Percentiles rank a stretch among this genome's conserved stretches.
These are phyloP conservation scores for Thermomyces lanuginosus DNA, from an alignment of 2,329 filamentous ascomycete genomes.

Conservation along the genomic window DNA sequence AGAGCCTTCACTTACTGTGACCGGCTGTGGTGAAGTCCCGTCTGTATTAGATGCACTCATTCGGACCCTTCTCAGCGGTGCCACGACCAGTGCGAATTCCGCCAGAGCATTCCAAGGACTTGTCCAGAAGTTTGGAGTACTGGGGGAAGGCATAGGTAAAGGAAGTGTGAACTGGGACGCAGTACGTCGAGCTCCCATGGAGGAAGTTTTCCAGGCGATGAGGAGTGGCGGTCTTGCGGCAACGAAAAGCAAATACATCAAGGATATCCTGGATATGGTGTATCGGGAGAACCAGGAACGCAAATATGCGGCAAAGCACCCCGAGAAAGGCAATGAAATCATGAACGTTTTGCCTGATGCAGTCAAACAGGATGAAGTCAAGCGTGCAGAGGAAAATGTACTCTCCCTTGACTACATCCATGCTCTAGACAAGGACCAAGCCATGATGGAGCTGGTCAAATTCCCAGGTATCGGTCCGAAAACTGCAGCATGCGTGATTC, in stretches of 20 bases:
- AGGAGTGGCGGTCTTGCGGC: slow-evolving; percentile 52
- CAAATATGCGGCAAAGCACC: slow-evolving; percentile 28
- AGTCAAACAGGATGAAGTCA: slow-evolving; percentile 42
- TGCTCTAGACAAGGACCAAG: slow-evolving; percentile 37
- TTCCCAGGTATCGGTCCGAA: slow-evolving; percentile 51
- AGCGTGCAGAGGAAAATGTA: slow-evolving; percentile 39
- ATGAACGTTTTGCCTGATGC: too few relatives aligned
- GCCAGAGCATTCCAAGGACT: slow-evolving; percentile 51
- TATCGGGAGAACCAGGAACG: slow-evolving; percentile 50
- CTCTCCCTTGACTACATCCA: slow-evolving; percentile 51
- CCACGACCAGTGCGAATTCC: slow-evolving; percentile 45
- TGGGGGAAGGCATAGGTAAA: slow-evolving; percentile 47
- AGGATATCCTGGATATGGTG: slow-evolving; percentile 55
- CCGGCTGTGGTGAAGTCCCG: slow-evolving; percentile 53
- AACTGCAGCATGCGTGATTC: slow-evolving; percentile 46
- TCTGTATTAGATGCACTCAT: slow-evolving; percentile 49
- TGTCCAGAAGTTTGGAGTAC: slow-evolving; percentile 45
- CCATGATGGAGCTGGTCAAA: slow-evolving; percentile 40
- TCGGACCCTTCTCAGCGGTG: slow-evolving; percentile 45
- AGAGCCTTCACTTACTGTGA: slow-evolving; percentile 50
- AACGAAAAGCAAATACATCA: slow-evolving; percentile 57
- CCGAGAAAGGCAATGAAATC: too few relatives aligned
- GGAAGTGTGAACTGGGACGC: slow-evolving; percentile 62
- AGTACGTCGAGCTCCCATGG: slow-evolving; percentile 42
- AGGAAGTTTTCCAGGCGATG: slow-evolving; percentile 53